Percentiles rank a stretch among this genome's conserved stretches.
Evolutionary conservation across 306 rosid genomes (phyloP).

Genomic region (Gillenia trifoliata): DNA sequence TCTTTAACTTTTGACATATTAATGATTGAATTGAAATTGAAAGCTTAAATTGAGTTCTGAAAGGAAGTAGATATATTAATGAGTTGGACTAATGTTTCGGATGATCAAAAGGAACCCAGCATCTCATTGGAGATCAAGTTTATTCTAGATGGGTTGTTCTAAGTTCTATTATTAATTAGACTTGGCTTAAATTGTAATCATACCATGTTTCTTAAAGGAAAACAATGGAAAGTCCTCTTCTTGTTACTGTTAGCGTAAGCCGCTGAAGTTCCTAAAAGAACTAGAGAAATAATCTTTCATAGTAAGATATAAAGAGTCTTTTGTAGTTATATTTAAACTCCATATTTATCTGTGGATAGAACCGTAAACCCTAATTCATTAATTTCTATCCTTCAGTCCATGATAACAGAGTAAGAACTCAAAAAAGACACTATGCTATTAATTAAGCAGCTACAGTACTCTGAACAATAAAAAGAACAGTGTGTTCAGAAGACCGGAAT

Average conservation of each 20-base stretch:
- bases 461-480: neutral
- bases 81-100: neutral
- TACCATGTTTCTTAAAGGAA: neutral
- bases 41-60: neutral
- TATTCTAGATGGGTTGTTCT: neutral
- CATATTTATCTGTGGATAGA: neutral
- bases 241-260: neutral
- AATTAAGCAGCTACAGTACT: neutral
- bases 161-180: neutral
- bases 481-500: neutral
- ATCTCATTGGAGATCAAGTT: neutral
- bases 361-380: neutral
- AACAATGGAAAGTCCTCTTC: neutral
- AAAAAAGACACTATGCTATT: neutral
- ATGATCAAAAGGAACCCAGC: neutral
- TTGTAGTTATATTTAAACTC: neutral
- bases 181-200: neutral
- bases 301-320: neutral
- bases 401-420: neutral
- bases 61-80: neutral
- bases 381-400: neutral
- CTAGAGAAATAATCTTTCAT: neutral
- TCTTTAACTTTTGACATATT: neutral
- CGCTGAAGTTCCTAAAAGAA: neutral
- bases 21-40: neutral